Evolutionary conservation across 176 grass and related monocot genomes (phyloP), one percentile per base, ranked within the genome.

Genomic region (Neostapfia colusana): DNA sequence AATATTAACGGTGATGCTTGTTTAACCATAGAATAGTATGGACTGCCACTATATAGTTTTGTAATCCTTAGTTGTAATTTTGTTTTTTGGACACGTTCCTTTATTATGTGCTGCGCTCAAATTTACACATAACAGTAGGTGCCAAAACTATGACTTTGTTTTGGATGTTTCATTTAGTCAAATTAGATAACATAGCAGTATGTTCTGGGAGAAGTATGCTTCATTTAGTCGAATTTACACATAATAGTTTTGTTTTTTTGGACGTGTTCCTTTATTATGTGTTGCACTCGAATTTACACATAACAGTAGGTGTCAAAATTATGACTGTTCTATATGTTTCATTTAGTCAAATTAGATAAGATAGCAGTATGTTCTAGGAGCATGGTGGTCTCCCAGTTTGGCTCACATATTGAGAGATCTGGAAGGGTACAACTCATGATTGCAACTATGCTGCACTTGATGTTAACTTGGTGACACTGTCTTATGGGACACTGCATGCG

Each of bases 371-470:
- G 31, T 31, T 31, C 31, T 31, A 3, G 31, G 31, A 31, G 31
- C 31, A 31, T 31, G 31, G 21, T 9, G 1, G n/a, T 54, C n/a
- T 54, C 0, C 20, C n/a, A 10, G 18, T 8, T 20, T 5, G 8
- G n/a, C n/a, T 21, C n/a, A 6, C 18, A 6, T 50, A 10, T 50
- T 41, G 8, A 41, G 9, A 23, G 55, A 58, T 26, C 55, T 12
- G 23, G 5, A 58, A 58, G 21, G 23, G 10, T 58, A 58, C 6
- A 51, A 51, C 42, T 71, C 4, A 64, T 63, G 18, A 81, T 86
- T 81, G 69, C 41, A 59, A 35, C 35, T 5, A 3, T 42, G 55
- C 16, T 34, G 44, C 12, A 23, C 41, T 74, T 38, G 10, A 1
- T 55, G 7, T 23, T 55, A 7, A 55, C n/a, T 10, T 55, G 5